Evolutionary conservation across 2,329 filamentous ascomycete species (phyloP).

Genomic region (Fusarium oligoseptatum): DNA sequence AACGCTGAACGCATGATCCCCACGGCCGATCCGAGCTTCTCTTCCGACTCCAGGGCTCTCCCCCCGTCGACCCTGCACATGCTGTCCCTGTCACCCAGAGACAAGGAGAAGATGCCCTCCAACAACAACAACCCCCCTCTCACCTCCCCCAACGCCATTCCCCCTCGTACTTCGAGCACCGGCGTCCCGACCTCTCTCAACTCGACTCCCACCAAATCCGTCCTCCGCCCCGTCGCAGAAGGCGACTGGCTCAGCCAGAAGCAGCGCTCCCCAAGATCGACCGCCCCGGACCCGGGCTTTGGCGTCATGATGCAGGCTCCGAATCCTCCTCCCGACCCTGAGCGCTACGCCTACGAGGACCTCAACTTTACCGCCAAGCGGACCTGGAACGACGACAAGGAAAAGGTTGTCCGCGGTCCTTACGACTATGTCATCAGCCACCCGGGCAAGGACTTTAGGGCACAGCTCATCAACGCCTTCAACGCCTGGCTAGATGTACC

Average conservation of each 20-base stretch:
- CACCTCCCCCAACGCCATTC: constrained; percentile 72
- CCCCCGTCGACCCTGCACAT: constrained; percentile 38
- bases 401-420: constrained; percentile 81
- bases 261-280: constrained; percentile 34
- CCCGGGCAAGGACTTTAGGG: constrained; percentile 87
- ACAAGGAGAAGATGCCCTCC: constrained; percentile 43
- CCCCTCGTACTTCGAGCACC: constrained; percentile 76
- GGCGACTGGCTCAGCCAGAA: constrained; percentile 69
- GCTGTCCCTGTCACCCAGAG: constrained; percentile 42
- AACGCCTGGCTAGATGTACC: constrained; percentile 85
- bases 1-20: constrained; percentile 42
- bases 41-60: constrained; percentile 30
- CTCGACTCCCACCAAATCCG: constrained; percentile 49
- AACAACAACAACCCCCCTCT: constrained; percentile 44
- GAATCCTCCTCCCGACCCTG: constrained; percentile 61
- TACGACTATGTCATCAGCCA: constrained; percentile 85
- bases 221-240: constrained; percentile 68
- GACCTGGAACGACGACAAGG: constrained; percentile 80
- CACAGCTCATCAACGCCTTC: constrained; percentile 84
- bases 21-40: constrained; percentile 36
- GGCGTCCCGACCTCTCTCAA: constrained; percentile 49
- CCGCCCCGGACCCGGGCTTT: constrained; percentile 28
- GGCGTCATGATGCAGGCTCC: constrained; percentile 53
- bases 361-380: constrained; percentile 64
- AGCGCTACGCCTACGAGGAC: constrained; percentile 67